These are phyloP conservation scores for Thozetella sp. DNA, from an alignment of 495 filamentous ascomycete genomes.

Conservation along the genomic window DNA sequence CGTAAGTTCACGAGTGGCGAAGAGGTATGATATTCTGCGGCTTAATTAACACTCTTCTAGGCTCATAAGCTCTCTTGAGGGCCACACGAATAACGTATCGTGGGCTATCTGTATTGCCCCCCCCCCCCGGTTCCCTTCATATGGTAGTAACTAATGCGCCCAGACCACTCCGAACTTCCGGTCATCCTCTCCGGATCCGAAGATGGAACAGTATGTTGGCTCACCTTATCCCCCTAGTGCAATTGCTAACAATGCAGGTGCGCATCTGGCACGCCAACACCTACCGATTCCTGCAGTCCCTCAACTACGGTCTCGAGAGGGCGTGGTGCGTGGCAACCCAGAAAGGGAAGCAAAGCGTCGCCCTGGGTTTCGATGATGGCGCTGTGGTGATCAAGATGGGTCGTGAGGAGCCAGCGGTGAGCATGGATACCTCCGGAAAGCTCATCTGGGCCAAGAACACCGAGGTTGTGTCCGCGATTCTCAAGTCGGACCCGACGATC, in stretches of 20 bases:
- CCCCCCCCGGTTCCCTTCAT: background rate
- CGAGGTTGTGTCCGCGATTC: conserved; percentile 90
- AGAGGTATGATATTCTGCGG: background rate
- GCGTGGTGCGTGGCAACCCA: conserved; percentile 98
- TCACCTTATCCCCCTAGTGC: background rate
- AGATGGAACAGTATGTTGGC: conserved; percentile 49
- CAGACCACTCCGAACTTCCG: conserved; percentile 87
- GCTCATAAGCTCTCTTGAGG: conserved; percentile 93
- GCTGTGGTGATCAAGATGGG: conserved; percentile 98
- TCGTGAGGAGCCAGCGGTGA: conserved; percentile 94
- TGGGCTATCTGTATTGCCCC: conserved; percentile 87
- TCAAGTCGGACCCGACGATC: conserved; percentile 78
- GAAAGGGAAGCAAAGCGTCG: conserved; percentile 88
- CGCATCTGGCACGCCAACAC: conserved; percentile 99
- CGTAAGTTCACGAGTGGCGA: background rate
- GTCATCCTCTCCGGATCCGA: conserved; percentile 99
- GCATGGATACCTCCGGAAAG: conserved; percentile 95
- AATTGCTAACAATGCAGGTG: conserved; percentile 44
- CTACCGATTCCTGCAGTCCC: conserved; percentile 90
- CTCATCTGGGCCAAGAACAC: conserved; percentile 93
- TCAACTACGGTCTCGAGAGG: conserved; percentile 93
- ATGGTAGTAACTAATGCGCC: background rate
- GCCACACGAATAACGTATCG: conserved; percentile 98
- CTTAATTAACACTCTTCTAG: conserved; percentile 38
- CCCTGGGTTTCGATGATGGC: conserved; percentile 96